A percentile compares a stretch with the other conserved stretches of the same genome.
phyloP scores from a whole-genome alignment of 1,284 basidiomycete genomes.

The Xerocomus cyaneibrunnescens region DNA sequence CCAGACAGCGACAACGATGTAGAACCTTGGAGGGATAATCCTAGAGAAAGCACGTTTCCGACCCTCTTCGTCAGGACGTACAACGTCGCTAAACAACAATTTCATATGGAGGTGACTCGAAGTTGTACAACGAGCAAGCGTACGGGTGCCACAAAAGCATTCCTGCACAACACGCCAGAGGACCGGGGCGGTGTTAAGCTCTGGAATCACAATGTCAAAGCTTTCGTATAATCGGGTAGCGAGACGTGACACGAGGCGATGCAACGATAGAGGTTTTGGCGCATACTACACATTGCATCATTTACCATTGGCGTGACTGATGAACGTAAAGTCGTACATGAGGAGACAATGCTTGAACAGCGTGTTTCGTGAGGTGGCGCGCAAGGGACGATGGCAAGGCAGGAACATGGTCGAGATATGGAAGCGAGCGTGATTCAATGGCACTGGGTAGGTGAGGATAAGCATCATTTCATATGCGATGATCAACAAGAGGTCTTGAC shows the following conservation, averaged over 20 bases:
- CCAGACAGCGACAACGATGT: constrained; percentile 41
- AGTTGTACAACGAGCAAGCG: constrained; percentile 37
- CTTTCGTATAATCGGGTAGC: constrained; percentile 52
- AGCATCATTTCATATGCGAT: constrained; percentile 3
- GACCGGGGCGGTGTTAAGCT: constrained; percentile 75
- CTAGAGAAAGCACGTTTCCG: constrained; percentile 55
- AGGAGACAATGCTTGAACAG: constrained; percentile 64
- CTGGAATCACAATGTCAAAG: constrained; percentile 70
- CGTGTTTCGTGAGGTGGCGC: constrained; percentile 68
- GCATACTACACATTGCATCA: constrained; percentile 47
- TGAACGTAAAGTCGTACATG: constrained; percentile 42
- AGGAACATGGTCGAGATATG: constrained; percentile 77
- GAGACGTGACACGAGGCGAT: constrained; percentile 61
- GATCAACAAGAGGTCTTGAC: neutral
- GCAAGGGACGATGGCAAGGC: constrained; percentile 66
- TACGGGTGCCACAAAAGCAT: constrained; percentile 74
- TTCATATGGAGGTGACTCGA: constrained; percentile 5
- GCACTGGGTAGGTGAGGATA: constrained; percentile 43
- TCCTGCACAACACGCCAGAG: constrained; percentile 75
- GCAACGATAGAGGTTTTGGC: constrained; percentile 58
- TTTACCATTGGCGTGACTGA: constrained; percentile 19
- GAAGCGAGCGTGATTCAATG: constrained; percentile 73
- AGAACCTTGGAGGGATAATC: constrained; percentile 58
- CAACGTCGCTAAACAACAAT: constrained; percentile 49
- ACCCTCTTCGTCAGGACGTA: constrained; percentile 64